Evolutionary conservation across 2,329 filamentous ascomycete genomes (phyloP), one percentile per base, ranked within the genome.

Genomic region (Sporothrix euskadiensis): DNA sequence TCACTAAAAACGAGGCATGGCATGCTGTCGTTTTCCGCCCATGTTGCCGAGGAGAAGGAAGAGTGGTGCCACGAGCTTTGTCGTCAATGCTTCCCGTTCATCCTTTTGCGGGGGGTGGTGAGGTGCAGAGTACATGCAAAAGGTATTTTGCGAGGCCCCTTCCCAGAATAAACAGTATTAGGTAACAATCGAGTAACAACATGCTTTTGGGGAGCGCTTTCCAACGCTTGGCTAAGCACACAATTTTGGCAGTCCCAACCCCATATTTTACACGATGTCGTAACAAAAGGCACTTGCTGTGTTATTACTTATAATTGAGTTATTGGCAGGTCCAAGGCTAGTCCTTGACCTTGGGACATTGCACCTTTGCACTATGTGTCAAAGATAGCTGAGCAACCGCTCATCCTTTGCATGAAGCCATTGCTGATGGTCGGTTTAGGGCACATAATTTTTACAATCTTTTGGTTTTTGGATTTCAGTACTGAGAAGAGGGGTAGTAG

Each of bases 341-440:
- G 52, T 5, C 19, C 61, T 9, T 44, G 35, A 26, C 3, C 30
- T 35, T 19, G 8, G 56, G 5, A 14, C 1, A 59, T 19, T 35
- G 56, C 52, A 56, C 52, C 22, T 59, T 59, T 59, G 56, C 56
- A 44, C 63, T 32, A 49, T 49, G 41, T 66, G 63, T 66, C 22
- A 30, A 66, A 5, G 52, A 16, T 16, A 10, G 14, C 32, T 19
- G 19, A 63, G 57, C 32, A 63, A 39, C 8, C 12, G 39, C 35
- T 26, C 35, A 19, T 65, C 10, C 14, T 56, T 56, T n/a, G 3
- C 30, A 56, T 26, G 59, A 65, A 10, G n/a, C 10, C n/a, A 7
- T 65, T 4, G 10, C n/a, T 65, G 8, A 4, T 44, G n/a, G 12
- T 44, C 61, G 63, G 4, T 52, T 35, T 52, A 68, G 44, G 41